Base-by-base conservation (phyloP, 1,284 basidiomycete genomes). In the Apiotrichum veenhuisii region DNA sequence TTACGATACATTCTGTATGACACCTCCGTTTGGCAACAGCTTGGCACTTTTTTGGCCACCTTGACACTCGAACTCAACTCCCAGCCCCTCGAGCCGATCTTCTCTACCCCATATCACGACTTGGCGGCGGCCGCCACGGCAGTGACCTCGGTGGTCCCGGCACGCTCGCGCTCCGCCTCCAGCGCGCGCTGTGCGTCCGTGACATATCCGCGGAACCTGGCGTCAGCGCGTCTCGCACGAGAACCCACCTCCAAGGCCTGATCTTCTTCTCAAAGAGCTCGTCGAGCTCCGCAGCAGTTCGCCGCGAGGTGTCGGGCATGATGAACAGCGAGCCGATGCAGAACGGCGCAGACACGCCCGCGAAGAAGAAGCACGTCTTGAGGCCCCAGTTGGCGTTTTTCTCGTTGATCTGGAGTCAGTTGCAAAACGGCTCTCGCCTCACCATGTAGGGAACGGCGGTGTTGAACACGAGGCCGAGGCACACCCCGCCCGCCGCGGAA, bases 251-350 rank as follows among this genome's bases (percentile, higher is more conserved):
- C 63, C 66, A 66, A 20, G 69, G 66, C 36, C 45, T 55, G 57
- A 71, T 46, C 55, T 67, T 69, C 46, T 64, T 66, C 34, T 57
- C 57, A 54, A 71, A 71, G 64, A 71, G 62, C 58, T 71, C 69
- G 50, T 71, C 67, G 15, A 70, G 55, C 52, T 70, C 69, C 8
- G 64, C 66, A 3, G 69, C 51, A 4, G 67, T 66, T 14, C 66
- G 41, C n/a, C 56, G 46, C 23, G 67, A 65, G 3, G 62, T 65
- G 41, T 71, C 69, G 12, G 67, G 69, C 27, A 71, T 64, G 54
- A 71, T 56, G 56, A 65, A 69, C 56, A 64, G 62, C 1, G 66
- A 62, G n/a, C 54, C 62, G 26, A 65, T 48, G 33, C 55, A 56
- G 25, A 68, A 44, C 1, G 68, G 66, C 3, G 58, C 52, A 0